These are phyloP conservation scores for Malus hybrid DNA, from an alignment of 331 rosid species.

Conservation along the genomic window DNA sequence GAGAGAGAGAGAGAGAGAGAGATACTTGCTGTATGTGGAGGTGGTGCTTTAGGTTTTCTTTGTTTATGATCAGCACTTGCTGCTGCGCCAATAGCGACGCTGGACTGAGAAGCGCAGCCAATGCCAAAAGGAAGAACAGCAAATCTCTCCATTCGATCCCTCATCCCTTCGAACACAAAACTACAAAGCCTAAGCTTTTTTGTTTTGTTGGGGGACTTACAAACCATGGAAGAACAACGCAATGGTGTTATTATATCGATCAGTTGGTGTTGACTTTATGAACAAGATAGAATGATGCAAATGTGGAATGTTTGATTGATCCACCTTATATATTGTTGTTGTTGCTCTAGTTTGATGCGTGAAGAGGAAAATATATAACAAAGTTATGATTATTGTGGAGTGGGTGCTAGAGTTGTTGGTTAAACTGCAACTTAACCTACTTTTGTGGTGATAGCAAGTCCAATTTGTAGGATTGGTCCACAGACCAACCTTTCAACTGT, in stretches of 20 bases:
- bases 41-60: constrained; percentile 18
- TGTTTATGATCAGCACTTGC: not conserved
- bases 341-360: constrained; percentile 37
- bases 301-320: constrained; percentile 15
- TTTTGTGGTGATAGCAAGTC: constrained; percentile 6
- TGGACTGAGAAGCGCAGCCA: constrained; percentile 64
- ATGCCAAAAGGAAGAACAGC: constrained; percentile 52
- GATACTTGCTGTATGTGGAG: constrained; percentile 23
- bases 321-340: not conserved
- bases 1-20: not conserved
- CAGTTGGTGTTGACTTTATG: constrained; percentile 30
- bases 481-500: constrained; percentile 13
- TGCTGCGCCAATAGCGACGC: constrained; percentile 39
- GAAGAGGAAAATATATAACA: not conserved
- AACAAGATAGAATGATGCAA: constrained; percentile 47
- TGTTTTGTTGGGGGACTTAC: not conserved
- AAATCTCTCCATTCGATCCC: constrained; percentile 41
- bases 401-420: constrained; percentile 52
- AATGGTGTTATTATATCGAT: not conserved
- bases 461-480: constrained; percentile 19
- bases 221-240: constrained; percentile 5
- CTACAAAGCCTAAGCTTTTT: not conserved
- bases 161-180: constrained; percentile 27
- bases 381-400: constrained; percentile 25
- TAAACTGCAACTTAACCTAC: constrained; percentile 54